phyloP scores from a whole-genome alignment of 1,284 basidiomycete genomes.

The Ganoderma lingzhi region DNA sequence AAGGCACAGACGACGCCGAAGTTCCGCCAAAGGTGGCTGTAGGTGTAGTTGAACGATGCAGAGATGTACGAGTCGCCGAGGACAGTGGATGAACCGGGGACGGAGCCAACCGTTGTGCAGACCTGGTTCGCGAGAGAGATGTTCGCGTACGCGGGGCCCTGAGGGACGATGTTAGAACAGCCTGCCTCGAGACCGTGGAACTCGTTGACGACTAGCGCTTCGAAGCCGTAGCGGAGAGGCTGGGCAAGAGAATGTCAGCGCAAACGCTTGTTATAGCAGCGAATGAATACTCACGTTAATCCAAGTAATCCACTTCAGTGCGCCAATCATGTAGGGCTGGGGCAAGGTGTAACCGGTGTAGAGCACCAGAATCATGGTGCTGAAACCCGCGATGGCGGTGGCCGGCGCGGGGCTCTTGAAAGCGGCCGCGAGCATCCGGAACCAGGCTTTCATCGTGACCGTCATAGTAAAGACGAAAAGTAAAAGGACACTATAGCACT shows the following conservation, averaged over 20 bases:
- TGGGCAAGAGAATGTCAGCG: conserved; percentile 28
- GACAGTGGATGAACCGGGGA: conserved; percentile 55
- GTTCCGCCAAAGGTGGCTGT: conserved; percentile 74
- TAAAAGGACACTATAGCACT: conserved; percentile 57
- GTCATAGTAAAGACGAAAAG: conserved; percentile 59
- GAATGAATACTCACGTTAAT: conserved; percentile 58
- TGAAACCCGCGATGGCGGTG: conserved; percentile 66
- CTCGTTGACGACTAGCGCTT: conserved; percentile 63
- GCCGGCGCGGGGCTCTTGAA: conserved; percentile 63
- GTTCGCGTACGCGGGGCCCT: conserved; percentile 61
- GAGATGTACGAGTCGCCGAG: conserved; percentile 61
- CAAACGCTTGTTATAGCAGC: not conserved
- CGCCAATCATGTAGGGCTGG: conserved; percentile 66
- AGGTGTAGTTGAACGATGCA: conserved; percentile 69
- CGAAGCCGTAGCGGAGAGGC: conserved; percentile 61
- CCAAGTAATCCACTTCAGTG: conserved; percentile 70
- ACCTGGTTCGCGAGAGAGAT: conserved; percentile 63
- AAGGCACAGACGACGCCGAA: conserved; percentile 64
- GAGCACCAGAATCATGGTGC: conserved; percentile 54
- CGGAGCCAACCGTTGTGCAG: conserved; percentile 65
- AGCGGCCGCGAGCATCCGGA: conserved; percentile 64
- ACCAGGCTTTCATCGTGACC: conserved; percentile 69
- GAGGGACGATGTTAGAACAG: conserved; percentile 53
- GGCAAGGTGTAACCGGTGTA: conserved; percentile 61
- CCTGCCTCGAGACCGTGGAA: conserved; percentile 54